These are phyloP conservation scores for Trichosanthes truncata DNA, from an alignment of 306 rosid genomes.

Conservation along the genomic window DNA sequence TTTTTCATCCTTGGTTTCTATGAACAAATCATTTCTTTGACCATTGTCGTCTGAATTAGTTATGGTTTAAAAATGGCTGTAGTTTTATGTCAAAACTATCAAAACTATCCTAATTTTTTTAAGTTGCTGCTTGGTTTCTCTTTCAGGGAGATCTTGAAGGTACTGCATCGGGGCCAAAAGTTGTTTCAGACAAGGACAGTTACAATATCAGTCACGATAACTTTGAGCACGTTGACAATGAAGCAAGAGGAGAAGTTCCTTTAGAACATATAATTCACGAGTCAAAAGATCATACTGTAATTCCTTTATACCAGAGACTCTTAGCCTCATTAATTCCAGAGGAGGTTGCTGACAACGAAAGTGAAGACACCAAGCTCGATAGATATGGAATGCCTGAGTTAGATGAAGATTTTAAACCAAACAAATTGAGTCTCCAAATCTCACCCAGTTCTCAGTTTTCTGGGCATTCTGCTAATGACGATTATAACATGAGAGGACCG, in stretches of 20 bases:
- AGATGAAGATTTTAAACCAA: constrained; percentile 54
- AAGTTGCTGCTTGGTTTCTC: constrained; percentile 6
- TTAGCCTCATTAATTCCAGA: constrained; percentile 82
- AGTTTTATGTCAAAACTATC: neutral
- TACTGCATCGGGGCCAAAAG: constrained; percentile 22
- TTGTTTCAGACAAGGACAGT: constrained; percentile 37
- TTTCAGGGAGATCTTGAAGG: constrained; percentile 59
- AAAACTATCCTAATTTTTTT: neutral
- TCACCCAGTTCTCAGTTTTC: constrained; percentile 45
- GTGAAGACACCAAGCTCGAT: constrained; percentile 47
- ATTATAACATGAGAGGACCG: constrained; percentile 35
- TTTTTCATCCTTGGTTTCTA: neutral
- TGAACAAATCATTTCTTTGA: neutral
- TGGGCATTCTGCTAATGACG: constrained; percentile 52
- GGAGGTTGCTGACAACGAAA: constrained; percentile 57
- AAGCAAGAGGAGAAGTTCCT: constrained; percentile 25
- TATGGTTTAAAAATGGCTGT: neutral
- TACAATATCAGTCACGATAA: constrained; percentile 39
- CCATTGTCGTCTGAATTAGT: neutral
- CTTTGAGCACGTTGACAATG: constrained; percentile 30
- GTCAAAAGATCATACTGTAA: constrained; percentile 43
- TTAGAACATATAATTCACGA: constrained; percentile 35
- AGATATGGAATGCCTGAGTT: constrained; percentile 44
- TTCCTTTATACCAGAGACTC: constrained; percentile 82
- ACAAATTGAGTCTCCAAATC: constrained; percentile 36